phyloP scores from a whole-genome alignment of 148 eudicot genomes.

The Limonium bicolor region DNA sequence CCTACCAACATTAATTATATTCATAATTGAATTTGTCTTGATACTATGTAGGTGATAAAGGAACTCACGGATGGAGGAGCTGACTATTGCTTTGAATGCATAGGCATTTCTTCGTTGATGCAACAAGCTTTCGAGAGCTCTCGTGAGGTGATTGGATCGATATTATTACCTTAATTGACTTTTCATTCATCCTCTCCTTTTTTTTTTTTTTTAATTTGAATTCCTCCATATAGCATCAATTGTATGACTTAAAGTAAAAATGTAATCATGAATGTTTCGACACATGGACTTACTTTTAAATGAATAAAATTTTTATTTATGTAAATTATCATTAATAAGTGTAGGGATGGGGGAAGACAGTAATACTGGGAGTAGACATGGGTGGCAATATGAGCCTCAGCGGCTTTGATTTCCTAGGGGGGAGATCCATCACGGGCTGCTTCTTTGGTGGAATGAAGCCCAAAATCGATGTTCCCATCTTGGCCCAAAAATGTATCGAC shows the following conservation, averaged over 20 bases:
- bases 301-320: neutral
- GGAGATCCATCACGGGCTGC: constrained; percentile 34
- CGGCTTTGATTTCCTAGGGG: constrained; percentile 14
- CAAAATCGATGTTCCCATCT: constrained; percentile 41
- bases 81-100: constrained; percentile 47
- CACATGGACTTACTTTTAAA: neutral
- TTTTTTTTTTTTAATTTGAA: neutral
- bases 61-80: constrained; percentile 49
- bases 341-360: constrained; percentile 53
- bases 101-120: constrained; percentile 28
- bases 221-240: neutral
- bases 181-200: neutral
- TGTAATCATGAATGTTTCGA: neutral
- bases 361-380: constrained; percentile 42
- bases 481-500: constrained; percentile 28
- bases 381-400: constrained; percentile 23
- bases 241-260: neutral
- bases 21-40: neutral
- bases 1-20: no score
- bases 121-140: constrained; percentile 32
- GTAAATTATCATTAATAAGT: neutral
- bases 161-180: neutral
- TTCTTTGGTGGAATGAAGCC: constrained; percentile 51
- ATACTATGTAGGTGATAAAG: constrained; percentile 16
- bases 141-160: constrained; percentile 17